phyloP scores from a whole-genome alignment of 768 basidiomycete genomes.

The Neoboletus brunneissimus region DNA sequence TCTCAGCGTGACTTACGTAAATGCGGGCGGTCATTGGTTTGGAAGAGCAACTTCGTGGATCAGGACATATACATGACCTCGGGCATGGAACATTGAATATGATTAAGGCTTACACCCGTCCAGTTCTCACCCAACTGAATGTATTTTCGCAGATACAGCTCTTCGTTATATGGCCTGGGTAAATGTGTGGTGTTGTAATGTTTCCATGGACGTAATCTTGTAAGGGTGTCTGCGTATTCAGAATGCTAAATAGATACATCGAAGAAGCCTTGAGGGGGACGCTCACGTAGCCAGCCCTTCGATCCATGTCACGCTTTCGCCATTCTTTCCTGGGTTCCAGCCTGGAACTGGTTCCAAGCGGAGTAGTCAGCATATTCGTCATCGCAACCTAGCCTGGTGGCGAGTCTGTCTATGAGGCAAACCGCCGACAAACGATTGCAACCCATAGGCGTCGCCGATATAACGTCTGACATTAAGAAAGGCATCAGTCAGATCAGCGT shows the following conservation, averaged over 20 bases:
- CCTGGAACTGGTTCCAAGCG: not conserved
- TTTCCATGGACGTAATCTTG: not conserved
- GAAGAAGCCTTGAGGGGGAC: too few species aligned
- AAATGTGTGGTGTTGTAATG: too few species aligned
- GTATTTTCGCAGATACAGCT: not conserved
- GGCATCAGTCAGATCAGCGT: not conserved
- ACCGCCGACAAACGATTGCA: too few species aligned
- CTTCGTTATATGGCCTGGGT: not conserved
- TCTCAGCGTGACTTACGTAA: not conserved
- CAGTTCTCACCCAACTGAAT: not conserved
- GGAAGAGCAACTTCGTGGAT: not conserved
- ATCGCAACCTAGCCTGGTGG: too few species aligned
- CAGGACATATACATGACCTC: not conserved
- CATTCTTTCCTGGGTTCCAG: slow-evolving; percentile 4
- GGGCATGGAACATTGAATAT: not conserved
- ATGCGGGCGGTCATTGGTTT: not conserved
- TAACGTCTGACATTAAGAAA: slow-evolving; percentile 35
- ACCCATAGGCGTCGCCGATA: slow-evolving; percentile 36
- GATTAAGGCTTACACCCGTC: not conserved
- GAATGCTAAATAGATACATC: not conserved
- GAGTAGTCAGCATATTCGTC: slow-evolving; percentile 8
- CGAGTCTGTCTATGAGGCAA: too few species aligned
- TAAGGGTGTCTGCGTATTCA: not conserved
- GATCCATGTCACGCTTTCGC: slow-evolving; percentile 5
- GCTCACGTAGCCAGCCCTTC: slow-evolving; percentile 13